Conservation (phyloP, 208 protist genomes). For the Crithidia expoeki region DNA sequence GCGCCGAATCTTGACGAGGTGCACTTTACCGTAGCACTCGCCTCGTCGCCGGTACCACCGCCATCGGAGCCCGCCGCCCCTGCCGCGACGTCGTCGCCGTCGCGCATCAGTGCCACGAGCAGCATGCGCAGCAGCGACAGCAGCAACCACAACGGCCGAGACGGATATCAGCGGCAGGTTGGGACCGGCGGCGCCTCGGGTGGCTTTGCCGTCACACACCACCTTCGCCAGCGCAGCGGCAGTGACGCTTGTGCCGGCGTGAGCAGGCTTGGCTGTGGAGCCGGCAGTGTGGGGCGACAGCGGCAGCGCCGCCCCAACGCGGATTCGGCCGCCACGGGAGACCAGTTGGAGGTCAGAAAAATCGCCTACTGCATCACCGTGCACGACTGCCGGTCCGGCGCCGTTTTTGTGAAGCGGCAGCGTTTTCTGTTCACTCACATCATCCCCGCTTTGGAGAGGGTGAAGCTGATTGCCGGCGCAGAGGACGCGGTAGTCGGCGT, state of each 20-base stretch:
- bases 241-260: slow-evolving; percentile 1
- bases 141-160: neutral
- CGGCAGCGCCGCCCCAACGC: neutral
- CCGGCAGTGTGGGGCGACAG: neutral
- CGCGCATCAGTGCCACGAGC: neutral
- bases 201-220: slow-evolving; percentile 36
- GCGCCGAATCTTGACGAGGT: slow-evolving; percentile 19
- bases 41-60: slow-evolving; percentile 1
- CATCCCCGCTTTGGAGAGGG: slow-evolving; percentile 38
- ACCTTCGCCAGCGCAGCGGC: slow-evolving; percentile 26
- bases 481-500: neutral
- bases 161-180: slow-evolving; percentile 26
- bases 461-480: slow-evolving; percentile 33
- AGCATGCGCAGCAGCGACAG: slow-evolving; percentile 15
- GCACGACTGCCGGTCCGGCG: slow-evolving; percentile 12
- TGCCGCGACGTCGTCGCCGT: neutral
- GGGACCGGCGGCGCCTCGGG: slow-evolving; percentile 20
- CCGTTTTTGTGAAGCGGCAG: slow-evolving; percentile 14
- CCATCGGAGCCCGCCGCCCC: neutral
- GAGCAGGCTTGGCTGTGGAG: too few species aligned
- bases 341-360: slow-evolving; percentile 40
- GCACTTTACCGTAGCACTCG: slow-evolving; percentile 22
- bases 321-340: slow-evolving; percentile 1
- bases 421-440: slow-evolving; percentile 44
- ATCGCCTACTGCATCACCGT: slow-evolving; percentile 27